Conservation (phyloP, 495 filamentous ascomycete species). For the Trichoderma parareesei region DNA sequence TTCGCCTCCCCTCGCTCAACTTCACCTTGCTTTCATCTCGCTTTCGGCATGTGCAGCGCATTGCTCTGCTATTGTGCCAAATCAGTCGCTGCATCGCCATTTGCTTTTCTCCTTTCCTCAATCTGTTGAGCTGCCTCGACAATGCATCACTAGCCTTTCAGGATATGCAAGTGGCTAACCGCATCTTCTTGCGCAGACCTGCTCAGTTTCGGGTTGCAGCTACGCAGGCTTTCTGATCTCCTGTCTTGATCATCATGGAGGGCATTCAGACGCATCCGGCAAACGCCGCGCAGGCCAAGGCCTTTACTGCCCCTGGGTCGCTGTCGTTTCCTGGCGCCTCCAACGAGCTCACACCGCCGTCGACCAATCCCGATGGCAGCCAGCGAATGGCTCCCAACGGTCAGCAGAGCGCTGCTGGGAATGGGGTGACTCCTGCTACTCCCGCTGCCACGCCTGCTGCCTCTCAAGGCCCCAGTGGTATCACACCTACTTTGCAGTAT, state of each 20-base stretch:
- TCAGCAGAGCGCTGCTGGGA: conserved; percentile 49
- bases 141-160: conserved; percentile 7
- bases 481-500: conserved; percentile 98
- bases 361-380: conserved; percentile 41
- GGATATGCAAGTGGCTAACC: conserved; percentile 10
- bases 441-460: conserved; percentile 89
- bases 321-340: conserved; percentile 83
- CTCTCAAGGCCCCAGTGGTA: conserved; percentile 70
- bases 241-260: conserved; percentile 65
- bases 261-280: conserved; percentile 81
- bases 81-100: conserved; percentile 9
- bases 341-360: conserved; percentile 71
- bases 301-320: conserved; percentile 81
- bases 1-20: not conserved
- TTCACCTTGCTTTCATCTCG: conserved; percentile 6
- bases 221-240: conserved; percentile 9
- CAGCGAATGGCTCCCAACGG: conserved; percentile 54
- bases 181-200: conserved; percentile 17
- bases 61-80: conserved; percentile 8
- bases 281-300: conserved; percentile 81
- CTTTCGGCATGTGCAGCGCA: conserved; percentile 4
- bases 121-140: conserved; percentile 16
- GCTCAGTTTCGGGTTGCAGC: conserved; percentile 9
- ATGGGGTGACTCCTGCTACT: conserved; percentile 89
- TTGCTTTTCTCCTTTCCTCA: not conserved